phyloP scores from a whole-genome alignment of 1,139 yeast species.

The Suhomyces guaymorum region DNA sequence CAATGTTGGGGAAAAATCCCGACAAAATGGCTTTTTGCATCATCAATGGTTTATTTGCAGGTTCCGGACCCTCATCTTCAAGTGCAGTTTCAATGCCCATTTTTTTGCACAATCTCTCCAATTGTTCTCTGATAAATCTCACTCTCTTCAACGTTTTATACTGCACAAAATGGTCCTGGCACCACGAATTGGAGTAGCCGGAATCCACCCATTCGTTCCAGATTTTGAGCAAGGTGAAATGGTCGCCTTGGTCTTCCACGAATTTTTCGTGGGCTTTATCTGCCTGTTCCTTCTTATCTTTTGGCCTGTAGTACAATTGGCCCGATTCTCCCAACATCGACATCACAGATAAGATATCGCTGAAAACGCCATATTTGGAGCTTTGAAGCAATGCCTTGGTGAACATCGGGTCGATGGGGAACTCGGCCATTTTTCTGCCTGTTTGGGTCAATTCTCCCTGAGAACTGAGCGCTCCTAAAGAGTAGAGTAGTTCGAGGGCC shows the following conservation, averaged over 20 bases:
- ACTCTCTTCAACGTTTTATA: slow-evolving; percentile 70
- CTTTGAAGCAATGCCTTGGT: slow-evolving; percentile 74
- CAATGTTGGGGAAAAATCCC: slow-evolving; percentile 84
- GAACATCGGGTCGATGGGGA: slow-evolving; percentile 89
- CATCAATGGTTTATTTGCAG: slow-evolving; percentile 25
- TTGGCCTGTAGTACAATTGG: slow-evolving; percentile 70
- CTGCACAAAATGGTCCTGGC: slow-evolving; percentile 81
- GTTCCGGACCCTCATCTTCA: slow-evolving; percentile 10
- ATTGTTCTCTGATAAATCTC: slow-evolving; percentile 71
- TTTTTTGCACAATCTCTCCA: slow-evolving; percentile 60
- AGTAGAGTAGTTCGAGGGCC: slow-evolving; percentile 76
- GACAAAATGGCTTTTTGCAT: slow-evolving; percentile 71
- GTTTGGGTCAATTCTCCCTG: slow-evolving; percentile 73
- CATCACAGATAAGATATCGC: slow-evolving; percentile 67
- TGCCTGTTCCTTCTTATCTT: slow-evolving; percentile 66
- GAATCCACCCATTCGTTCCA: slow-evolving; percentile 77
- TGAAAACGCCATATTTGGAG: slow-evolving; percentile 56
- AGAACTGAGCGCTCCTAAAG: slow-evolving; percentile 85
- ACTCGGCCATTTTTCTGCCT: slow-evolving; percentile 87
- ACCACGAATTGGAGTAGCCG: slow-evolving; percentile 79
- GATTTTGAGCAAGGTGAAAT: slow-evolving; percentile 68
- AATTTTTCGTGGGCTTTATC: slow-evolving; percentile 62
- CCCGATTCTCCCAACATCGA: slow-evolving; percentile 85
- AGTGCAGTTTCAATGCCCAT: too few relatives aligned
- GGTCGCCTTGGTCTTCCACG: slow-evolving; percentile 67